Evolutionary conservation across 257 asterid genomes (phyloP).

Genomic region (Paulownia fortunei): DNA sequence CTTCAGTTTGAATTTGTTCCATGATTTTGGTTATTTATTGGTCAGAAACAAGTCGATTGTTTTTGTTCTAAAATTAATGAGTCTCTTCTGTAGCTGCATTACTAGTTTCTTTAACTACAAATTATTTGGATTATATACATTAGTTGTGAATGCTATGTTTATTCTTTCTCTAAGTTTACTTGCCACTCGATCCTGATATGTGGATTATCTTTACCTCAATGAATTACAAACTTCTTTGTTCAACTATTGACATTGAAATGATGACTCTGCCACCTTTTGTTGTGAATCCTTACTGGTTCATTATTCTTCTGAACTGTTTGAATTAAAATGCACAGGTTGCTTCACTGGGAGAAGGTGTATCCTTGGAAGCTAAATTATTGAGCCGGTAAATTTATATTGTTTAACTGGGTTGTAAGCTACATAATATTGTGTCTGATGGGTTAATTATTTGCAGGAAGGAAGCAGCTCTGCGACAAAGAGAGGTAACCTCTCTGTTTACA

Average conservation of each 20-base stretch:
- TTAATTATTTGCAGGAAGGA: slow-evolving; percentile 81
- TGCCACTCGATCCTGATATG: slow-evolving; percentile 6
- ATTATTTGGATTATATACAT: slow-evolving; percentile 7
- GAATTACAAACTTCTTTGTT: slow-evolving; percentile 7
- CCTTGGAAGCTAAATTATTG: slow-evolving; percentile 92
- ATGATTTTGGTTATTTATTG: slow-evolving; percentile 10
- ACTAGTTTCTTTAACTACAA: slow-evolving; percentile 3
- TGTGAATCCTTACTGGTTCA: slow-evolving; percentile 26
- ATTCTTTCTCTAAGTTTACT: slow-evolving; percentile 7
- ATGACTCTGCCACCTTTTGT: slow-evolving; percentile 22
- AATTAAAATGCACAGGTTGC: slow-evolving; percentile 68
- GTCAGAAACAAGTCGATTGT: neutral
- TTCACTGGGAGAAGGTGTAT: slow-evolving; percentile 94
- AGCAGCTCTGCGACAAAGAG: slow-evolving; percentile 96
- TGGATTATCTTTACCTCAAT: slow-evolving; percentile 13
- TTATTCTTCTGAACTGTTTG: slow-evolving; percentile 15
- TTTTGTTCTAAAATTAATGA: neutral
- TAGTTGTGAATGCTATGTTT: slow-evolving; percentile 1
- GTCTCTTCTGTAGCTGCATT: slow-evolving; percentile 26
- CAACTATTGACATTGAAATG: neutral
- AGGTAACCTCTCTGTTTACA: slow-evolving; percentile 53
- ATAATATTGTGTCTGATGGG: slow-evolving; percentile 45
- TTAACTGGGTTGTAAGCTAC: slow-evolving; percentile 31
- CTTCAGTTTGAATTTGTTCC: slow-evolving; percentile 26
- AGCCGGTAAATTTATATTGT: slow-evolving; percentile 63